Evolutionary conservation across 2,329 filamentous ascomycete species (phyloP).

Genomic region (Cercospora canescens): DNA sequence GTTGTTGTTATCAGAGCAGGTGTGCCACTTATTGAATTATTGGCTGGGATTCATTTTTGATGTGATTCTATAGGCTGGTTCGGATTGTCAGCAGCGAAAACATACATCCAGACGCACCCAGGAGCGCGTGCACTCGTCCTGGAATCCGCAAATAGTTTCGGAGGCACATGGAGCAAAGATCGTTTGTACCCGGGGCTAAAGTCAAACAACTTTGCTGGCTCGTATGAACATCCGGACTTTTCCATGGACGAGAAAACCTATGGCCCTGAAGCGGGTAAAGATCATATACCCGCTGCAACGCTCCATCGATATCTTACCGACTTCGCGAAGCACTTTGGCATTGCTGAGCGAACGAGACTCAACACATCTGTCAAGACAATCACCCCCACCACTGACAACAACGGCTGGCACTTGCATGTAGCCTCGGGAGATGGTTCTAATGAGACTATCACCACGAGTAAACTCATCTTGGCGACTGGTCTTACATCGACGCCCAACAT

Average conservation of each 20-base stretch:
- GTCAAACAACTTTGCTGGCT: background rate
- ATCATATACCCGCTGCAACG: background rate
- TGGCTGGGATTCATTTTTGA: background rate
- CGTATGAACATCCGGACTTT: background rate
- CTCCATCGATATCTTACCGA: background rate
- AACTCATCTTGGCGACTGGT: conserved; percentile 2
- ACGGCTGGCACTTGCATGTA: background rate
- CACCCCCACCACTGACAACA: background rate
- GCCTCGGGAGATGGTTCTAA: background rate
- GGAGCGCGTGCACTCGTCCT: background rate
- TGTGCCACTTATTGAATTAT: background rate
- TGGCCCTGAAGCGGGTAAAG: background rate
- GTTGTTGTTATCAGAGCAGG: background rate
- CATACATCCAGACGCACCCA: background rate
- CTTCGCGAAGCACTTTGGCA: background rate
- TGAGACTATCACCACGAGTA: background rate
- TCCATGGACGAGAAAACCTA: background rate
- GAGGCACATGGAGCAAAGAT: conserved; percentile 2
- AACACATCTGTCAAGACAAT: background rate
- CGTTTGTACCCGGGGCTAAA: background rate
- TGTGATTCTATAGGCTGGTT: background rate
- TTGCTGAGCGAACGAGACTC: background rate
- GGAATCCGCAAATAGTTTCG: background rate
- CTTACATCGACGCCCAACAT: background rate
- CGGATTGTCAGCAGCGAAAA: background rate